Percentiles rank a stretch among this genome's conserved stretches.
Evolutionary conservation across 768 basidiomycete genomes (phyloP).

Genomic region (Trametes cingulata): DNA sequence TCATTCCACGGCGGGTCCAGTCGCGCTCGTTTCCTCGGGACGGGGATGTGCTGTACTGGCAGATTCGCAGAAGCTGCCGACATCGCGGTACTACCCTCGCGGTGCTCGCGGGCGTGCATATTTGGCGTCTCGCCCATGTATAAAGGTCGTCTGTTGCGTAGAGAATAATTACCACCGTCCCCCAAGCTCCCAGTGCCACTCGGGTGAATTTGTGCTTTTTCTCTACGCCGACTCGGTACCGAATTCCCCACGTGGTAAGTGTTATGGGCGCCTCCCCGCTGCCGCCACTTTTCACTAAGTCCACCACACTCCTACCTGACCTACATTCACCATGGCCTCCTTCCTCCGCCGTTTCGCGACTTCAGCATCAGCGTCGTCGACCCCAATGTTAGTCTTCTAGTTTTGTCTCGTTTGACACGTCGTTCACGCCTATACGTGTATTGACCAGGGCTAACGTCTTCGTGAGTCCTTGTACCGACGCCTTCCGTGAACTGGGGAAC

Average conservation of each 20-base stretch:
- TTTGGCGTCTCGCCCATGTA: not conserved
- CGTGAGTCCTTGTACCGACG: constrained; percentile 23
- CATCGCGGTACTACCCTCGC: not conserved
- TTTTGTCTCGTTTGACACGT: not conserved
- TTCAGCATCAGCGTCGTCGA: constrained; percentile 40
- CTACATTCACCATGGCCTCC: constrained; percentile 41
- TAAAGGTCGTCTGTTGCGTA: not conserved
- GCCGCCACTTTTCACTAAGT: not conserved
- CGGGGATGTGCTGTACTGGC: not conserved
- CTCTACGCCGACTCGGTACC: not conserved
- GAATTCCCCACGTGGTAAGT: not conserved
- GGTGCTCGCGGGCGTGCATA: not conserved
- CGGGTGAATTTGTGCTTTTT: not conserved
- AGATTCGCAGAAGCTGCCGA: not conserved
- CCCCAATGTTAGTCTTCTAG: constrained; percentile 21
- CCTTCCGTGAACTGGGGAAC: not conserved
- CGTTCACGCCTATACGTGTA: not conserved
- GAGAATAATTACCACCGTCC: not conserved
- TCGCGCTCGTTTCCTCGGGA: constrained; percentile 5
- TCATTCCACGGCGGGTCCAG: constrained; percentile 15
- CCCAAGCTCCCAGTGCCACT: not conserved
- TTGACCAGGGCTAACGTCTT: constrained; percentile 35
- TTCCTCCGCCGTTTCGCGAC: constrained; percentile 55
- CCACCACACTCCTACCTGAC: not conserved
- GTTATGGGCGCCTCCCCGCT: not conserved